Evolutionary conservation across 2,329 filamentous ascomycete genomes (phyloP).

Genomic region (Fusarium tjaetaba): DNA sequence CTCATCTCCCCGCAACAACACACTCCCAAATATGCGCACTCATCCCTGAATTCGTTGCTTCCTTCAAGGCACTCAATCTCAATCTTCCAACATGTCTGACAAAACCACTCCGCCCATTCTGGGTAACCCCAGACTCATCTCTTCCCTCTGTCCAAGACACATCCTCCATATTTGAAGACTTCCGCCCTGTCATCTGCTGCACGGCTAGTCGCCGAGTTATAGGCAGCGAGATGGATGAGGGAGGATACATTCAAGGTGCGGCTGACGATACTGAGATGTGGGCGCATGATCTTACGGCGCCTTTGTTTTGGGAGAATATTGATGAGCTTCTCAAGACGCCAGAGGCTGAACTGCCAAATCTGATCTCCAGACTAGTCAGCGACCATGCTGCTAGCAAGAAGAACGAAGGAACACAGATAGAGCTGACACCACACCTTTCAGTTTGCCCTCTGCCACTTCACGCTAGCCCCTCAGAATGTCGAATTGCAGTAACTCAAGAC

Average conservation of each 20-base stretch:
- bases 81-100: conserved; percentile 65
- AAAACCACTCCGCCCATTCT: conserved; percentile 81
- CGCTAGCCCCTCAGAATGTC: conserved; percentile 45
- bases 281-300: conserved; percentile 81
- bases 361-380: conserved; percentile 59
- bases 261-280: conserved; percentile 96
- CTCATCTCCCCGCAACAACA: conserved; percentile 75
- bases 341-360: conserved; percentile 70
- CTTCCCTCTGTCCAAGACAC: conserved; percentile 49
- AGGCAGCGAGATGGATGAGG: conserved; percentile 71
- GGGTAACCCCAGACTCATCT: conserved; percentile 78
- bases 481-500: conserved; percentile 55
- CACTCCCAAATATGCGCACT: conserved; percentile 78
- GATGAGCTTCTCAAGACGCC: conserved; percentile 67
- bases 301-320: conserved; percentile 80
- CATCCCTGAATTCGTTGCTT: conserved; percentile 64
- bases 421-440: conserved; percentile 51
- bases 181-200: conserved; percentile 81
- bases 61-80: conserved; percentile 66
- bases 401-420: conserved; percentile 22
- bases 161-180: conserved; percentile 61
- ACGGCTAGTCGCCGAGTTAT: conserved; percentile 80
- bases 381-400: conserved; percentile 30
- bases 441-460: conserved; percentile 50
- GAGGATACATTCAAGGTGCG: conserved; percentile 87